Conservation (phyloP, 1,284 basidiomycete species). For the Lignosus rhinocerotis region DNA sequence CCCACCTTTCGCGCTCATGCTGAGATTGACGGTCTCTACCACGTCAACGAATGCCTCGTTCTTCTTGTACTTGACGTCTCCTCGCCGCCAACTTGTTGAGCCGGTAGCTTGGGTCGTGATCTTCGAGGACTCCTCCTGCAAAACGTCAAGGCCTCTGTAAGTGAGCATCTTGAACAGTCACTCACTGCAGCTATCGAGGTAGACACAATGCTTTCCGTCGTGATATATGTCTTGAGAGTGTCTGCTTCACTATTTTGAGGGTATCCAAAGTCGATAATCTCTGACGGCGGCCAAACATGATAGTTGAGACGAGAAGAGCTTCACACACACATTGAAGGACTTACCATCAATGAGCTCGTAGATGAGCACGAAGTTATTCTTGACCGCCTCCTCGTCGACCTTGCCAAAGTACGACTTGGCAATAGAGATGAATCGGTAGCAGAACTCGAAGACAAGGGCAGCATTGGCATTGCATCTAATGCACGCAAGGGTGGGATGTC, state of each 20-base stretch:
- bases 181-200: slow-evolving; percentile 76
- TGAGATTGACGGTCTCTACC: slow-evolving; percentile 93
- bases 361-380: slow-evolving; percentile 98
- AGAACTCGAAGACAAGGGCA: slow-evolving; percentile 96
- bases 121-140: slow-evolving; percentile 92
- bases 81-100: slow-evolving; percentile 90
- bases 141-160: slow-evolving; percentile 3
- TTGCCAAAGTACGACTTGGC: slow-evolving; percentile 96
- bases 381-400: slow-evolving; percentile 95
- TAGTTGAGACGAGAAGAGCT: slow-evolving; percentile 2
- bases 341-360: slow-evolving; percentile 94
- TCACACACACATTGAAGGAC: slow-evolving; percentile 5
- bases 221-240: slow-evolving; percentile 97
- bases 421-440: slow-evolving; percentile 94
- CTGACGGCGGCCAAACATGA: slow-evolving; percentile 42
- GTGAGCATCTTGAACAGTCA: slow-evolving; percentile 11
- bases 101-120: slow-evolving; percentile 97
- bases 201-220: slow-evolving; percentile 94
- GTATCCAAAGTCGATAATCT: slow-evolving; percentile 98
- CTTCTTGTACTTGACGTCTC: slow-evolving; percentile 97
- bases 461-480: slow-evolving; percentile 92
- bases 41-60: slow-evolving; percentile 99
- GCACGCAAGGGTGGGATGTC: slow-evolving; percentile 1
- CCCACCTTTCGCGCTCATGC: slow-evolving; percentile 94
- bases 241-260: slow-evolving; percentile 99